Percentiles rank a stretch among this genome's conserved stretches.
phyloP scores from a whole-genome alignment of 768 basidiomycete genomes.

The Mrakia gelida region DNA sequence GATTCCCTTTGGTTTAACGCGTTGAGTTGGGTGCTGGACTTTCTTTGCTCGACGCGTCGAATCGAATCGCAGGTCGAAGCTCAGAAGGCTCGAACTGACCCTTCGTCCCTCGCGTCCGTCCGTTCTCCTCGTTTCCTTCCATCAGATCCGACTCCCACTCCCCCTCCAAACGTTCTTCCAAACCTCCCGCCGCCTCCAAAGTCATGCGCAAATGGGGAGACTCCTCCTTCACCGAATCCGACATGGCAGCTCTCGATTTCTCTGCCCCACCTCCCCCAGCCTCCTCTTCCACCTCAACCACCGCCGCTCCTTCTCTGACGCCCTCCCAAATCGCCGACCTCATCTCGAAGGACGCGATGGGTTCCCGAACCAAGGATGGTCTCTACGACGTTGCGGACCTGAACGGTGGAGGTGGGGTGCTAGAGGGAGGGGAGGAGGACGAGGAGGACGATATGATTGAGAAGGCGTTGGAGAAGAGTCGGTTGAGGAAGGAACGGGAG shows the following conservation, averaged over 20 bases:
- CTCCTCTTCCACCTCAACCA: neutral
- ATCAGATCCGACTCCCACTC: neutral
- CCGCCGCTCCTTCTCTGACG: neutral
- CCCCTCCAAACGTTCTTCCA: slow-evolving; percentile 38
- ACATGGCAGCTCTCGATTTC: slow-evolving; percentile 92
- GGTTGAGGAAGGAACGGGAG: slow-evolving; percentile 28
- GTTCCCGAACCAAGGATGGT: slow-evolving; percentile 65
- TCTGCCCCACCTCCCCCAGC: slow-evolving; percentile 62
- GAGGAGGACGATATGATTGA: slow-evolving; percentile 38
- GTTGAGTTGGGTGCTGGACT: no score
- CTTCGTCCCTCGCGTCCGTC: neutral
- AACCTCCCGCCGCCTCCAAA: slow-evolving; percentile 58
- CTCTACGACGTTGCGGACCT: slow-evolving; percentile 75
- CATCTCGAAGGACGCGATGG: slow-evolving; percentile 53
- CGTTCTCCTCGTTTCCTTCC: neutral
- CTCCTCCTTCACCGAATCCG: slow-evolving; percentile 62
- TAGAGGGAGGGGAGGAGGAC: slow-evolving; percentile 44
- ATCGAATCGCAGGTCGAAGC: no score
- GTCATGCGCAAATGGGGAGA: slow-evolving; percentile 89
- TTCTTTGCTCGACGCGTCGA: neutral
- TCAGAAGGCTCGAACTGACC: no score
- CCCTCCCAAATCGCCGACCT: slow-evolving; percentile 37
- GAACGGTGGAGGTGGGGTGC: slow-evolving; percentile 57
- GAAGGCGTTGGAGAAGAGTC: slow-evolving; percentile 36
- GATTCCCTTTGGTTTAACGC: no score